Evolutionary conservation across 2,329 filamentous ascomycete species (phyloP).

Genomic region (Chrysosporium keratinophilum): DNA sequence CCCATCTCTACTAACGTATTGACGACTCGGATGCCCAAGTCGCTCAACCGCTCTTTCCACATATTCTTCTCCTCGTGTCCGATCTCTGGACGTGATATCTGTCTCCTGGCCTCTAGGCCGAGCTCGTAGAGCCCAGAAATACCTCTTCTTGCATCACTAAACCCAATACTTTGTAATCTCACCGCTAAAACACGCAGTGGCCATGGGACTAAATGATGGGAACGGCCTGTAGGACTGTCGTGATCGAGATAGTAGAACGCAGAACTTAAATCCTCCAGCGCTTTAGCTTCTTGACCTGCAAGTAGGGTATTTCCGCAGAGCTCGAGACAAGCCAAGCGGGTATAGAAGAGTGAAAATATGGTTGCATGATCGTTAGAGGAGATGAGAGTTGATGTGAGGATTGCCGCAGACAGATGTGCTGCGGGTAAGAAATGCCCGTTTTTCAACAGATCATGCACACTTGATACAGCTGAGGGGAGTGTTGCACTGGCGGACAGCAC

Average conservation of each 20-base stretch:
- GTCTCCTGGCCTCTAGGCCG: conserved; percentile 61
- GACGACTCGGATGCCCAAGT: conserved; percentile 58
- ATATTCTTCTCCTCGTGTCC: conserved; percentile 48
- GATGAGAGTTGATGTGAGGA: conserved; percentile 35
- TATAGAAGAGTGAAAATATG: conserved; percentile 71
- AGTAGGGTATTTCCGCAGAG: conserved; percentile 62
- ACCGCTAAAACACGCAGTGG: conserved; percentile 71
- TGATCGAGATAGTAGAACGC: conserved; percentile 40
- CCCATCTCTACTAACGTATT: conserved; percentile 57
- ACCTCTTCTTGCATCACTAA: conserved; percentile 69
- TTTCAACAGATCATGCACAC: conserved; percentile 55
- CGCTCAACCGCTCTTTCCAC: conserved; percentile 63
- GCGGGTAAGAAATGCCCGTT: conserved; percentile 71
- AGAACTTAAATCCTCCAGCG: conserved; percentile 52
- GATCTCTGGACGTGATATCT: conserved; percentile 43
- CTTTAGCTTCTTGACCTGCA: conserved; percentile 55
- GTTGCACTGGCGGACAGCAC: conserved; percentile 54
- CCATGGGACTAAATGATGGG: conserved; percentile 74
- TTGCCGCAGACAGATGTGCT: conserved; percentile 43
- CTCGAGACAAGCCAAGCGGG: conserved; percentile 69
- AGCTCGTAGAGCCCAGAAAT: conserved; percentile 89
- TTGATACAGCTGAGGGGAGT: conserved; percentile 26
- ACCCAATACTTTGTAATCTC: conserved; percentile 73
- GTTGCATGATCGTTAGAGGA: conserved; percentile 45
- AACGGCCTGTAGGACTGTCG: conserved; percentile 40